Evolutionary conservation across 306 rosid genomes (phyloP), one percentile per base, ranked within the genome.

Genomic region (Carpinus viminea): DNA sequence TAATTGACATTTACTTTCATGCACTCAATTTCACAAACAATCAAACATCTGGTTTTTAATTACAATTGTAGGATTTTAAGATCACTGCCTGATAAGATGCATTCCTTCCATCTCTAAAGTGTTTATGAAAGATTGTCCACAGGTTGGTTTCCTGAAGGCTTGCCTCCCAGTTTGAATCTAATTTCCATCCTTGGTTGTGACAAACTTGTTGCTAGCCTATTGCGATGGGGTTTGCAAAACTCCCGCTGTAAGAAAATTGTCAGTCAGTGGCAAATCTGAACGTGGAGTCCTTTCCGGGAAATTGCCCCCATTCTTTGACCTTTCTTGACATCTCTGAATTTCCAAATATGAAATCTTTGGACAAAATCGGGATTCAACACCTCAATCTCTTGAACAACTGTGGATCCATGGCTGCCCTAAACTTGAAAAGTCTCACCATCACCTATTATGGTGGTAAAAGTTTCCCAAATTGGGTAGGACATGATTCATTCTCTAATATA

Each of bases 391-490:
- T 24, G 3, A 4, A 36, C 0, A 0, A 0, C 45, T 80, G 21
- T 0, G 0, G 8, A 31, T 74, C 2, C 0, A 0, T 0, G 0
- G 0, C 16, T 80, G 83, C 43, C 83, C 75, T 12, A 68, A 55
- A 71, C 57, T 46, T 83, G 36, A 71, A 79, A 60, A 7, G 28
- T 18, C 11, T 83, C 9, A 62, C 46, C 16, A 3, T 83, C 3
- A 5, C 11, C 3, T 16, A 51, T 17, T 79, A 83, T 71, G 77
- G 74, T 0, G 56, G 85, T 3, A 45, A 60, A 45, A 41, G 12
- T 15, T 72, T 76, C 7, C 81, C 81, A 72, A 31, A 76, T 72
- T 81, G 81, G 85, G 54, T 81, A 41, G 74, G 85, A 45, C 73
- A 71, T 52, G 21, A 15, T 62, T 76, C 81, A 26, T 46, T 81